Percentiles rank a stretch among this genome's conserved stretches.
These are phyloP conservation scores for Angomonas ambiguus DNA, from an alignment of 208 protist genomes.

Conservation along the genomic window DNA sequence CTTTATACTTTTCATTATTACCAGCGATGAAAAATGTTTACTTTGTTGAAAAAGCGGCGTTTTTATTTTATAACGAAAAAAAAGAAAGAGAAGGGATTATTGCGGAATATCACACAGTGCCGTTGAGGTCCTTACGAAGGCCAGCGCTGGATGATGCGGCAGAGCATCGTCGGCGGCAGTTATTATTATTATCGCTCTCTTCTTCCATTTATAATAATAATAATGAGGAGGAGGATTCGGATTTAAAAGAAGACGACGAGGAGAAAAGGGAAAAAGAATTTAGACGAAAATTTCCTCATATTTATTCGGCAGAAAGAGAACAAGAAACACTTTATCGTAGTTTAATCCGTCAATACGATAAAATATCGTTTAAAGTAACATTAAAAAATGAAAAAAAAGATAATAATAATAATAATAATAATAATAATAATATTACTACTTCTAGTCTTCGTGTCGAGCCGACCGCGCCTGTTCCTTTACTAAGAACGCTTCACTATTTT, in stretches of 20 bases:
- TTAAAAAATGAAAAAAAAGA: constrained; percentile 1
- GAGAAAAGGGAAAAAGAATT: too few species aligned
- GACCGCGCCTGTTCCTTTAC: neutral
- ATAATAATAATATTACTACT: constrained; percentile 6
- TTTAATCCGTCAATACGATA: too few species aligned
- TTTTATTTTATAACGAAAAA: constrained; percentile 1
- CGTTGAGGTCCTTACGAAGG: neutral
- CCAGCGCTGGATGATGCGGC: neutral
- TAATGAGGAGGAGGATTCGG: neutral
- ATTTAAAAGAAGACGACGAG: neutral
- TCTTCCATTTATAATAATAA: neutral
- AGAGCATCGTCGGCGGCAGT: neutral
- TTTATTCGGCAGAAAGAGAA: too few species aligned
- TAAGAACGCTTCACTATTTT: neutral
- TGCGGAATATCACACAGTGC: neutral
- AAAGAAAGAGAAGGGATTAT: neutral
- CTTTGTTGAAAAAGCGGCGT: neutral
- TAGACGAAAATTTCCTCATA: too few species aligned
- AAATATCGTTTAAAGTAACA: neutral
- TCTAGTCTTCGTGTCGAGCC: too few species aligned
- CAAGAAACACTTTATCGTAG: too few species aligned
- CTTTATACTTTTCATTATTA: constrained; percentile 1
- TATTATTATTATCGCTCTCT: neutral
- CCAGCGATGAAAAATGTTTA: neutral
- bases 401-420: constrained; percentile 3